A percentile compares a stretch with the other conserved stretches of the same genome.
These are phyloP conservation scores for Nectriaceae sp. DNA, from an alignment of 2,329 filamentous ascomycete genomes.

Conservation along the genomic window DNA sequence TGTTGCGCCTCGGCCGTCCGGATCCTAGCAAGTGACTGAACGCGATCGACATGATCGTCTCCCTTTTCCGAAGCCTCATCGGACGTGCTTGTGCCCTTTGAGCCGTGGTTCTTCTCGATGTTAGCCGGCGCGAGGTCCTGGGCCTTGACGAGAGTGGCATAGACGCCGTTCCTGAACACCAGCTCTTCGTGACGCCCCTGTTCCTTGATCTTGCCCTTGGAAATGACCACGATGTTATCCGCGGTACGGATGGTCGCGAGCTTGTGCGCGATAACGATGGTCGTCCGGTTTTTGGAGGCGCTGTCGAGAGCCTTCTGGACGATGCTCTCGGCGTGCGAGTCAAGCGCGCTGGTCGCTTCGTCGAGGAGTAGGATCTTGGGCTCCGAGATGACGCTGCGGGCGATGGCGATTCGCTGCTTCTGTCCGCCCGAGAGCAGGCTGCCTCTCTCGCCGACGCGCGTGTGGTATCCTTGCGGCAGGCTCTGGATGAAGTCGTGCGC, in stretches of 20 bases:
- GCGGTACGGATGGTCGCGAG: conserved; percentile 61
- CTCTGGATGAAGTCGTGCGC: conserved; percentile 16
- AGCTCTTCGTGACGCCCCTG: conserved; percentile 60
- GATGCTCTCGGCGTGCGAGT: conserved; percentile 30
- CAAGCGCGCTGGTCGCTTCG: no score
- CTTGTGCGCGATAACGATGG: conserved; percentile 60
- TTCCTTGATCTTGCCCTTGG: conserved; percentile 55
- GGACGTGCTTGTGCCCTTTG: no score
- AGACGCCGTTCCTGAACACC: conserved; percentile 1
- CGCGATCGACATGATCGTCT: no score
- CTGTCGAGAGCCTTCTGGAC: conserved; percentile 51
- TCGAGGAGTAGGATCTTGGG: conserved; percentile 20
- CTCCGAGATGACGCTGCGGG: conserved; percentile 18
- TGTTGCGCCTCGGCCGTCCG: no score
- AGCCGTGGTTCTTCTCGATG: no score
- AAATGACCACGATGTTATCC: conserved; percentile 60
- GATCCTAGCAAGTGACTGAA: no score
- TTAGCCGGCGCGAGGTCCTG: no score
- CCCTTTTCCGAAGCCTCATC: no score
- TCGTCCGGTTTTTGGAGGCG: conserved; percentile 55
- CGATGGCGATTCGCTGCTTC: no score
- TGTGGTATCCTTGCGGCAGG: conserved; percentile 13
- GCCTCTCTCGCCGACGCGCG: conserved; percentile 11
- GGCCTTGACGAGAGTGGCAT: conserved; percentile 8
- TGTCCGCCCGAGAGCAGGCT: no score